These are phyloP conservation scores for Quercus phellos DNA, from an alignment of 331 rosid genomes.

Conservation along the genomic window DNA sequence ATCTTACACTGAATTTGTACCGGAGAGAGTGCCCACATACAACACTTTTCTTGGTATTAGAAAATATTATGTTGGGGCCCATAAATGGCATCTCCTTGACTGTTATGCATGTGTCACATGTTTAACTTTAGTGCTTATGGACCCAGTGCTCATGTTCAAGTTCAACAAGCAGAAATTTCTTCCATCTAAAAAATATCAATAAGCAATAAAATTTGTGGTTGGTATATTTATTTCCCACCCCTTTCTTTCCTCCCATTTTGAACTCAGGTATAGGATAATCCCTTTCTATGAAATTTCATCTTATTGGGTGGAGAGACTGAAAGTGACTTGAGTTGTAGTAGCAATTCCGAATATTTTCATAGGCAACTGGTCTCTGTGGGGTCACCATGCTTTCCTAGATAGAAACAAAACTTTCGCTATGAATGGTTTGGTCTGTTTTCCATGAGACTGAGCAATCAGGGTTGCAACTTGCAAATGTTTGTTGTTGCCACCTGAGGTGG, in stretches of 20 bases:
- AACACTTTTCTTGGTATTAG: constrained; percentile 12
- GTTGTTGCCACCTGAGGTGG: neutral
- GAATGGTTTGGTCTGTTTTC: constrained; percentile 19
- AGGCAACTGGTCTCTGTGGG: constrained; percentile 36
- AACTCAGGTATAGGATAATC: constrained; percentile 6
- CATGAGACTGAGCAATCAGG: neutral
- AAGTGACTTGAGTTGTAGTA: constrained; percentile 33
- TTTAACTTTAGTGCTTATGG: constrained; percentile 30
- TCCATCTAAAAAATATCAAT: constrained; percentile 19
- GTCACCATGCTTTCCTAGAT: constrained; percentile 28
- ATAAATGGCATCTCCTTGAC: constrained; percentile 22
- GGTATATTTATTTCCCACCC: constrained; percentile 17
- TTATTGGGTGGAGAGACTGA: constrained; percentile 27
- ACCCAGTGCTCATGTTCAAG: constrained; percentile 9
- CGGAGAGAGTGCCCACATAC: neutral
- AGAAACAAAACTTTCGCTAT: constrained; percentile 17
- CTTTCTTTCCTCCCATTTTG: constrained; percentile 19
- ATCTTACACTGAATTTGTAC: neutral
- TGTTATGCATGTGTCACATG: constrained; percentile 34
- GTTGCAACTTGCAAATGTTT: neutral
- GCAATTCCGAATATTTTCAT: constrained; percentile 26
- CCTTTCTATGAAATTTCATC: constrained; percentile 16
- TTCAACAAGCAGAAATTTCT: constrained; percentile 19
- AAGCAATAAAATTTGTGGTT: constrained; percentile 12
- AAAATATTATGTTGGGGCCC: constrained; percentile 22